Evolutionary conservation across 306 rosid species (phyloP), one percentile per base, ranked within the genome.

Genomic region (Quercus glauca): DNA sequence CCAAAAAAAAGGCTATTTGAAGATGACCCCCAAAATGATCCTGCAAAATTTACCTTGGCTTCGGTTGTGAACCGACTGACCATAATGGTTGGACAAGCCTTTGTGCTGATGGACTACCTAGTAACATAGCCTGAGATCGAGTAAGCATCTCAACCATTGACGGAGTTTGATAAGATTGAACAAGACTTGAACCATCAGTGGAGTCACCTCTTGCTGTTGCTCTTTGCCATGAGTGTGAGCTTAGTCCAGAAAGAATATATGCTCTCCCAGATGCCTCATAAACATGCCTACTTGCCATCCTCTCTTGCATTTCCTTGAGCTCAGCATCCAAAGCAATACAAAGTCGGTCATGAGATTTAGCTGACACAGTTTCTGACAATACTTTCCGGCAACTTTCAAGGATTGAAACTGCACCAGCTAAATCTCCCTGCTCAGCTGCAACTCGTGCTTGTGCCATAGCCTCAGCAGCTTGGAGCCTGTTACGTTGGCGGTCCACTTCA

Each of bases 221-320:
- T 86, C 99, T 81, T 81, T 95, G 99, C 99, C 99, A 95, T 13
- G 99, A 95, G 73, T 95, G 99, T 41, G 99, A 95, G 83, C 99
- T 95, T 76, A 95, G 85, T 74, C 99, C 99, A 3, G 99, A 95
- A 79, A 95, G 98, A 60, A 95, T 91, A 35, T 95, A 95, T 18
- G 99, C 99, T 74, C 99, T 91, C 59, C 99, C 99, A 11, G 99
- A 95, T 49, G 96, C 97, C 88, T 95, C 99, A 8, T 95, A 95
- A 19, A 93, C 99, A 11, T 91, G 97, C 82, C 98, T 88, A 78
- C 98, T 95, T 5, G 86, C 97, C 99, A 95, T 86, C 77, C 99
- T 86, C 87, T 93, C 96, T 83, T 91, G 99, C 96, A 91, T 91
- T 90, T 92, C 99, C 87, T 91, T 92, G 41, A 95, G 99, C 84